phyloP scores from a whole-genome alignment of 306 rosid species.

The Castanea mollissima region DNA sequence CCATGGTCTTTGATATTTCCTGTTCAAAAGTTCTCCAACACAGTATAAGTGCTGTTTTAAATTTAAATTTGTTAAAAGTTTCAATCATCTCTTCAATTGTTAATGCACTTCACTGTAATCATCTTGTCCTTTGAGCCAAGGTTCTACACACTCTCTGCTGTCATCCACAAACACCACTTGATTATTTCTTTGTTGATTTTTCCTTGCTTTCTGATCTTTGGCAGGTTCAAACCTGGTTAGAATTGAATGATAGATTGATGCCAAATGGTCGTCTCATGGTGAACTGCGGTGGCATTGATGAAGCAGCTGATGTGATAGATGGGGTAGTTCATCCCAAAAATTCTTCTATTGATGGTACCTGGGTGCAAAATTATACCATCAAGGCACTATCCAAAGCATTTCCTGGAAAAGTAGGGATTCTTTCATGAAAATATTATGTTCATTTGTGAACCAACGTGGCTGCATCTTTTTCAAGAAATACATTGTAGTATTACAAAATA shows the following conservation, averaged over 20 bases:
- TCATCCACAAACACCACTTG: background rate
- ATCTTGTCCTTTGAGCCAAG: background rate
- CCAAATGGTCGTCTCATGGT: constrained; percentile 81
- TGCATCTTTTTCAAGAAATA: constrained; percentile 16
- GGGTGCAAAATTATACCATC: constrained; percentile 56
- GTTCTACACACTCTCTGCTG: background rate
- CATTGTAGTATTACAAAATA: background rate
- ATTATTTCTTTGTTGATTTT: background rate
- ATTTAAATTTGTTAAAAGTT: background rate
- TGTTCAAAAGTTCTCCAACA: background rate
- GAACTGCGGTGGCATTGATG: constrained; percentile 80
- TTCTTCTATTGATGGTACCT: constrained; percentile 42
- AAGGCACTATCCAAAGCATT: constrained; percentile 69
- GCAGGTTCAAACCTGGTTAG: constrained; percentile 74
- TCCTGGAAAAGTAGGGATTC: constrained; percentile 67
- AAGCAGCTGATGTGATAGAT: constrained; percentile 31
- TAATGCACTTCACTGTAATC: background rate
- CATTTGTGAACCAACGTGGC: background rate
- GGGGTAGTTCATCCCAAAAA: constrained; percentile 21
- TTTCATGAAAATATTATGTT: constrained; percentile 9
- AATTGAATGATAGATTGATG: constrained; percentile 57
- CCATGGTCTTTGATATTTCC: background rate
- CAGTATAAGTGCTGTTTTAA: background rate
- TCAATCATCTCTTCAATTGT: background rate
- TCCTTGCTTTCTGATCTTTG: constrained; percentile 2